Evolutionary conservation across 192 early-diverging fungal species (phyloP).

Genomic region (Gonapodya prolifera): DNA sequence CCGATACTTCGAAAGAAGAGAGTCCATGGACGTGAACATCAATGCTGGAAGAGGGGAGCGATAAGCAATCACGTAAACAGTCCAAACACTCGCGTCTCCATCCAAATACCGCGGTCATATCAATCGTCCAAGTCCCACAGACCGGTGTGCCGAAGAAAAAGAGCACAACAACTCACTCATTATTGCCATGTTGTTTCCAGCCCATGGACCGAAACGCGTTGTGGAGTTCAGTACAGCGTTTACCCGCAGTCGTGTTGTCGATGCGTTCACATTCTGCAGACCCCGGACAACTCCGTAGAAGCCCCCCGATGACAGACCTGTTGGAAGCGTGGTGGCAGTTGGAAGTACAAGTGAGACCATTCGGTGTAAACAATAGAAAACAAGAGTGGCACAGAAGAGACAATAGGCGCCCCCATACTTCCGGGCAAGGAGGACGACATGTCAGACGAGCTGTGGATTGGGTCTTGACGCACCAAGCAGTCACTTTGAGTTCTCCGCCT

Average conservation of each 20-base stretch:
- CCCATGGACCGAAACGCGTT: conserved; percentile 37
- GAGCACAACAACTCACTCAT: conserved; percentile 20
- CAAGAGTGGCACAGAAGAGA: neutral
- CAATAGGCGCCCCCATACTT: conserved; percentile 4
- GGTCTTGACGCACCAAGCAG: too few relatives aligned
- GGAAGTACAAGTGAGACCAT: neutral
- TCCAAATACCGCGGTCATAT: too few relatives aligned
- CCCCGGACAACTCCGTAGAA: conserved; percentile 33
- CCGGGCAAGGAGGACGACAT: too few relatives aligned
- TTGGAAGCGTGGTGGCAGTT: neutral
- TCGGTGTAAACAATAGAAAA: neutral
- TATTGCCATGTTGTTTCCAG: conserved; percentile 37
- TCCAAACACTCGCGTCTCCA: too few relatives aligned
- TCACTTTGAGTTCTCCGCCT: too few relatives aligned
- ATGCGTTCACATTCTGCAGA: conserved; percentile 27
- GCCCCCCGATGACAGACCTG: conserved; percentile 24
- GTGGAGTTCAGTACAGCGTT: conserved; percentile 37
- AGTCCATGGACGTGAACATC: neutral
- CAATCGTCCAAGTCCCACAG: too few relatives aligned
- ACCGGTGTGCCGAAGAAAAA: too few relatives aligned
- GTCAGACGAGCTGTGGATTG: too few relatives aligned
- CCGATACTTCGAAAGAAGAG: neutral
- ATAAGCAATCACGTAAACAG: too few relatives aligned
- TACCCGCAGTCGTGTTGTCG: conserved; percentile 29
- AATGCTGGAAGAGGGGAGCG: neutral